Evolutionary conservation across 2,329 filamentous ascomycete species (phyloP).

Genomic region (Colletotrichum eremochloae): DNA sequence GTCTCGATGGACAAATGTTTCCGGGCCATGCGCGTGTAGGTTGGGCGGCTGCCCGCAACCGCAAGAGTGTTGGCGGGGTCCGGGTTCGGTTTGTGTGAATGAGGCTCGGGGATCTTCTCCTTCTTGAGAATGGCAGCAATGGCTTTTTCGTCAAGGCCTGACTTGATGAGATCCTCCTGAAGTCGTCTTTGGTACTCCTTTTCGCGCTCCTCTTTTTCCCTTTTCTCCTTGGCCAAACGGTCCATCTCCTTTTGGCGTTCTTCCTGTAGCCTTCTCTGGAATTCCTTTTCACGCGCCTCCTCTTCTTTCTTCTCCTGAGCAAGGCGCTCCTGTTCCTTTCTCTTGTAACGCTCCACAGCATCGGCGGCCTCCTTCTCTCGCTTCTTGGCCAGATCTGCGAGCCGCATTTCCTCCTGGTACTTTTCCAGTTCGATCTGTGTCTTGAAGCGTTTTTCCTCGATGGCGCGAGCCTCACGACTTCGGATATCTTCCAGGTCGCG

Average conservation of each 20-base stretch:
- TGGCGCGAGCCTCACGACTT: constrained; percentile 59
- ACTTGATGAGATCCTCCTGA: constrained; percentile 69
- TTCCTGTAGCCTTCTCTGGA: constrained; percentile 68
- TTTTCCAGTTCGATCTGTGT: constrained; percentile 64
- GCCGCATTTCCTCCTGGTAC: constrained; percentile 60
- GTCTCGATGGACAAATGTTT: constrained; percentile 74
- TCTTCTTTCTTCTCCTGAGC: constrained; percentile 62
- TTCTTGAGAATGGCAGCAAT: constrained; percentile 72
- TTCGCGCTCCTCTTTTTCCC: constrained; percentile 63
- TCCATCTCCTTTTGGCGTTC: constrained; percentile 61
- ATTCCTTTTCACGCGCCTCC: constrained; percentile 66
- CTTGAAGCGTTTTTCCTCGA: constrained; percentile 65
- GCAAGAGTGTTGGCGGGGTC: constrained; percentile 24
- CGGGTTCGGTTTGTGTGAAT: constrained; percentile 20
- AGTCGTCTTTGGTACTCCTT: constrained; percentile 68
- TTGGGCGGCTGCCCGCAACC: constrained; percentile 56
- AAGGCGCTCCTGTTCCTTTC: constrained; percentile 61
- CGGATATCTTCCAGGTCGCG: constrained; percentile 63
- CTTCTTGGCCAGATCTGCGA: constrained; percentile 58
- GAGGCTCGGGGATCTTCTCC: constrained; percentile 59
- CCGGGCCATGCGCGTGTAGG: constrained; percentile 74
- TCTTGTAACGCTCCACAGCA: constrained; percentile 66
- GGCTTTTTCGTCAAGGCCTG: constrained; percentile 70
- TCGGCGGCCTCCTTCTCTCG: constrained; percentile 63
- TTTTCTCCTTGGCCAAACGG: constrained; percentile 60